phyloP scores from a whole-genome alignment of 495 filamentous ascomycete genomes.

The Hypoxylon trugodes region DNA sequence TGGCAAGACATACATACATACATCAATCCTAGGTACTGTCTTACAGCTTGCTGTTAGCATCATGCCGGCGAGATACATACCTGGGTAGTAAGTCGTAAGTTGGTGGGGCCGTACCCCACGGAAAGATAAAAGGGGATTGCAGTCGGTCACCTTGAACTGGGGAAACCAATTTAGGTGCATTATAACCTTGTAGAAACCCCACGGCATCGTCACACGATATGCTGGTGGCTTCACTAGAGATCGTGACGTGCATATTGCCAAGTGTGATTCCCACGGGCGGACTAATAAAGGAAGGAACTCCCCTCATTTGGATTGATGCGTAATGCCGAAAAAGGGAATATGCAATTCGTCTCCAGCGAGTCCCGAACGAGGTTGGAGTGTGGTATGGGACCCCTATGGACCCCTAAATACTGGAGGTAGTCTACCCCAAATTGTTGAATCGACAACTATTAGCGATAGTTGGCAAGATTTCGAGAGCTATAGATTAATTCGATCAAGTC shows the following conservation, averaged over 20 bases:
- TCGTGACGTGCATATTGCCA: slow-evolving; percentile 32
- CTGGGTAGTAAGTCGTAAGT: slow-evolving; percentile 7
- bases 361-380: neutral
- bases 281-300: slow-evolving; percentile 11
- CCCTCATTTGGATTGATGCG: slow-evolving; percentile 12
- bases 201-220: slow-evolving; percentile 7
- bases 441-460: neutral
- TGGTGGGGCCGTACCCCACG: slow-evolving; percentile 8
- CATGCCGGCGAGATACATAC: neutral
- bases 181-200: neutral
- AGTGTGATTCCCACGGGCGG: neutral
- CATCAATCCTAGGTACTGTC: slow-evolving; percentile 3
- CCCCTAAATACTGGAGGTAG: neutral
- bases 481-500: neutral
- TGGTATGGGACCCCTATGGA: too few relatives aligned
- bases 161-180: slow-evolving; percentile 1
- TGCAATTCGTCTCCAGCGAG: slow-evolving; percentile 2
- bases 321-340: neutral
- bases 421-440: neutral
- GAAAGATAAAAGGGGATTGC: neutral
- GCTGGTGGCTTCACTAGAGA: slow-evolving; percentile 21
- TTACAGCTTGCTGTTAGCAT: neutral
- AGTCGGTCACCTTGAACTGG: slow-evolving; percentile 18
- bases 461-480: neutral
- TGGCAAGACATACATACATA: slow-evolving; percentile 14